These are phyloP conservation scores for Rhynchosporium agropyri DNA, from an alignment of 2,329 filamentous ascomycete genomes.

Conservation along the genomic window DNA sequence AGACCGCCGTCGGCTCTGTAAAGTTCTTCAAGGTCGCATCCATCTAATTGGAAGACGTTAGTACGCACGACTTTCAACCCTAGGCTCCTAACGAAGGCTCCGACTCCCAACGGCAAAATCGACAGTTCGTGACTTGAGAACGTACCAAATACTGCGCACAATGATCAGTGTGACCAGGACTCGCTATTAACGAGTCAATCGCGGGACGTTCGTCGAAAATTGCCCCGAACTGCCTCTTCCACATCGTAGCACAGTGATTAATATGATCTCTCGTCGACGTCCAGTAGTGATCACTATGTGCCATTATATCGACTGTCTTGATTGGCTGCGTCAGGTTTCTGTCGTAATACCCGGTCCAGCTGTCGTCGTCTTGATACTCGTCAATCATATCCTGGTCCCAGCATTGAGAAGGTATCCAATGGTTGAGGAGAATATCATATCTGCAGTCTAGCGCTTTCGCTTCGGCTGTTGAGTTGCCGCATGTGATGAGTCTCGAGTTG, in stretches of 20 bases:
- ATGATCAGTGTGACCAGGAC: conserved; percentile 25
- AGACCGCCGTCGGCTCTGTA: conserved; percentile 18
- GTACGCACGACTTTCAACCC: no score
- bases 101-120: no score
- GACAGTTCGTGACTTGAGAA: no score
- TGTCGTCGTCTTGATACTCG: conserved; percentile 23
- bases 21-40: conserved; percentile 10
- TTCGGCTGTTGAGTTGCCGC: conserved; percentile 15
- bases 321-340: conserved; percentile 18
- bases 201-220: conserved; percentile 41
- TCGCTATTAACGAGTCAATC: conserved; percentile 18
- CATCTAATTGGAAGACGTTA: neutral
- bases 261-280: conserved; percentile 39
- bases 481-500: conserved; percentile 15
- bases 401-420: conserved; percentile 23
- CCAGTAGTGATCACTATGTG: conserved; percentile 20
- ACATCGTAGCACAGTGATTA: conserved; percentile 47
- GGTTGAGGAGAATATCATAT: conserved; percentile 24
- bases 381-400: conserved; percentile 20
- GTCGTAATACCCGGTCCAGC: conserved; percentile 22
- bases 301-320: conserved; percentile 19
- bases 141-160: conserved; percentile 21
- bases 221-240: conserved; percentile 45
- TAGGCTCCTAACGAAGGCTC: no score
- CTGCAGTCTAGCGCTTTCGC: conserved; percentile 19